Percentiles rank a stretch among this genome's conserved stretches.
Conservation (phyloP, 768 basidiomycete genomes). For the Collybia nuda region DNA sequence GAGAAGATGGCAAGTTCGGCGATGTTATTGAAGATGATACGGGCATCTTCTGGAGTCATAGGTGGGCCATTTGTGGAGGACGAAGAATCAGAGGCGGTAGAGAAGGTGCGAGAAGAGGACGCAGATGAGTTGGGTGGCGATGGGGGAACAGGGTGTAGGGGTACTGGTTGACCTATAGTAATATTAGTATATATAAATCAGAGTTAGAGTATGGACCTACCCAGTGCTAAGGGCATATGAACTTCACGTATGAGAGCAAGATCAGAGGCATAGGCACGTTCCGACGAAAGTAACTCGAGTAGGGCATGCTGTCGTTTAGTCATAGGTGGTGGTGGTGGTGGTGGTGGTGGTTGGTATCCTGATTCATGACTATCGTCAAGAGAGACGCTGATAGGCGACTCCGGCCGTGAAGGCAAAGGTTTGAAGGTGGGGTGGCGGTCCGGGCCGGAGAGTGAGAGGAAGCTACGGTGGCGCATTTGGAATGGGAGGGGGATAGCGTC, state of each 20-base stretch:
- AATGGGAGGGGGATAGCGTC: conserved; percentile 15
- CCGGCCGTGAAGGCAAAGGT: conserved; percentile 21
- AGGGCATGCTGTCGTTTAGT: conserved; percentile 79
- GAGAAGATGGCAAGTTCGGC: conserved; percentile 72
- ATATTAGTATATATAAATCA: not conserved
- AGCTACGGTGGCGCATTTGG: conserved; percentile 27
- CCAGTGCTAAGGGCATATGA: conserved; percentile 77
- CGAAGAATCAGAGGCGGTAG: conserved; percentile 51
- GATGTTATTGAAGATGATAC: conserved; percentile 76
- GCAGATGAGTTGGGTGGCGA: conserved; percentile 50
- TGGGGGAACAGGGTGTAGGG: conserved; percentile 24
- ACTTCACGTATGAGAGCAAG: conserved; percentile 75
- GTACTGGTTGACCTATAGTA: conserved; percentile 31
- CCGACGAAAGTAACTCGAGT: conserved; percentile 74
- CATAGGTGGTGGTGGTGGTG: conserved; percentile 27
- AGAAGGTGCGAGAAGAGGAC: conserved; percentile 49
- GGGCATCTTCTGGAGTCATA: conserved; percentile 70
- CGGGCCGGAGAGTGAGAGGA: conserved; percentile 20
- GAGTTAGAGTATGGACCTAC: conserved; percentile 34
- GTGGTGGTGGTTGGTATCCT: conserved; percentile 12
- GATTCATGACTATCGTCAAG: conserved; percentile 22
- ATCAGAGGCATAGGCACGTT: conserved; percentile 83
- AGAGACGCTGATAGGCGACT: conserved; percentile 23
- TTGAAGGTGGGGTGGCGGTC: conserved; percentile 18
- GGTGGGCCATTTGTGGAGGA: conserved; percentile 43